A percentile compares a stretch with the other conserved stretches of the same genome.
phyloP scores from a whole-genome alignment of 345 rosid genomes.

The Corchorus olitorius region DNA sequence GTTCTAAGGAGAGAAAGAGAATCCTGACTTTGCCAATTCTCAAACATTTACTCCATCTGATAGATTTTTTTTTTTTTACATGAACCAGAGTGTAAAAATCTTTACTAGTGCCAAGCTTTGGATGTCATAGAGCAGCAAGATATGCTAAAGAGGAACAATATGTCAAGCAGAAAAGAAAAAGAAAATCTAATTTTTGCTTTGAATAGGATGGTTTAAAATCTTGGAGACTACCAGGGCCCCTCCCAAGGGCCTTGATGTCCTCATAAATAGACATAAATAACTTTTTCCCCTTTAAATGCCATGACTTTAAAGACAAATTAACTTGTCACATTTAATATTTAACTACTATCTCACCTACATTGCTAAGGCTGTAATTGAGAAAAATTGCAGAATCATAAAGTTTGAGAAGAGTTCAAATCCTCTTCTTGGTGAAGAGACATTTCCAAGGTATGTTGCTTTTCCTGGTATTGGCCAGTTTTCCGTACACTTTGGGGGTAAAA shows the following conservation, averaged over 20 bases:
- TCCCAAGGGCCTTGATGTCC: not conserved
- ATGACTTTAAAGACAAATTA: not conserved
- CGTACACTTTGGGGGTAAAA: not conserved
- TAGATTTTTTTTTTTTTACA: not conserved
- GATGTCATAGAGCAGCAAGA: not conserved
- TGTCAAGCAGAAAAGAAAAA: not conserved
- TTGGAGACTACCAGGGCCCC: not conserved
- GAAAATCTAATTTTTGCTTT: not conserved
- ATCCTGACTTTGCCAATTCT: not conserved
- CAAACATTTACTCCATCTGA: not conserved
- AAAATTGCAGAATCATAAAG: not conserved
- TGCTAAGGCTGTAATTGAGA: not conserved
- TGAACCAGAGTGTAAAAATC: not conserved
- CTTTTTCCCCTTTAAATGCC: not conserved
- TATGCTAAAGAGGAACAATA: not conserved
- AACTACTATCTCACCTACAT: not conserved
- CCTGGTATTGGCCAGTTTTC: not conserved
- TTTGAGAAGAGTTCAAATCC: not conserved
- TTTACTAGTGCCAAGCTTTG: too few species aligned
- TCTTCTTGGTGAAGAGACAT: not conserved
- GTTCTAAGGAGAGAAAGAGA: not conserved
- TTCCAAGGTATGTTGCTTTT: not conserved
- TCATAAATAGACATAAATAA: not conserved
- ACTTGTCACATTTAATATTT: not conserved
- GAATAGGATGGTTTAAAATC: not conserved